Evolutionary conservation across 129 eudicot genomes (phyloP).

Genomic region (Arctium minus): DNA sequence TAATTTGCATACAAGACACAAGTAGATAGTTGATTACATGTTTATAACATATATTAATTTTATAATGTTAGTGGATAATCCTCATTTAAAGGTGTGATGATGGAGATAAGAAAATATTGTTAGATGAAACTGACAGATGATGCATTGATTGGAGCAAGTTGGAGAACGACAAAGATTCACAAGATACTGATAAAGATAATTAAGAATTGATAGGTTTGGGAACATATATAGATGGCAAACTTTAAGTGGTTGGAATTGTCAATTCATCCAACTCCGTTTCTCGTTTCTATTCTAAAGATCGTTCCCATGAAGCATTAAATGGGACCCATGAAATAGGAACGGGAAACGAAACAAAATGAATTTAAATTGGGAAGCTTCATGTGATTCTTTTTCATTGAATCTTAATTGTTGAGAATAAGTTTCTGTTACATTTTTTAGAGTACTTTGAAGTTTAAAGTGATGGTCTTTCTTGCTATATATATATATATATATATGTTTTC

Average conservation of each 20-base stretch:
- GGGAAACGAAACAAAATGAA: neutral
- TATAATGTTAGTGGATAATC: conserved; percentile 31
- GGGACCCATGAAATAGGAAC: neutral
- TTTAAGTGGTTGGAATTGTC: conserved; percentile 20
- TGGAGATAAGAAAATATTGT: conserved; percentile 24
- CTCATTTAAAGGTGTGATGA: conserved; percentile 31
- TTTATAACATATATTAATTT: neutral
- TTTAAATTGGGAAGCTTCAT: neutral
- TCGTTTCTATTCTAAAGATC: neutral
- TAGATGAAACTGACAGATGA: conserved; percentile 29
- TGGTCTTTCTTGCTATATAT: neutral
- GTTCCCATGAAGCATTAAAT: neutral
- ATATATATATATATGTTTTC: too few species aligned
- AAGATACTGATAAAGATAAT: conserved; percentile 9
- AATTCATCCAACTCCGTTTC: neutral
- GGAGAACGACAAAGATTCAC: conserved; percentile 35
- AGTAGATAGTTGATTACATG: conserved; percentile 26
- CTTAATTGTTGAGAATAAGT: neutral
- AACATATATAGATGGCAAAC: conserved; percentile 8
- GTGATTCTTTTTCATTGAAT: neutral
- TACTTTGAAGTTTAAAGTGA: too few species aligned
- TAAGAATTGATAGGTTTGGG: neutral
- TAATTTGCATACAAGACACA: conserved; percentile 6
- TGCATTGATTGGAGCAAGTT: conserved; percentile 26
- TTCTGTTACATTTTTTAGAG: too few species aligned